Evolutionary conservation across 2,329 filamentous ascomycete species (phyloP).

Genomic region (Penicillium decumbens): DNA sequence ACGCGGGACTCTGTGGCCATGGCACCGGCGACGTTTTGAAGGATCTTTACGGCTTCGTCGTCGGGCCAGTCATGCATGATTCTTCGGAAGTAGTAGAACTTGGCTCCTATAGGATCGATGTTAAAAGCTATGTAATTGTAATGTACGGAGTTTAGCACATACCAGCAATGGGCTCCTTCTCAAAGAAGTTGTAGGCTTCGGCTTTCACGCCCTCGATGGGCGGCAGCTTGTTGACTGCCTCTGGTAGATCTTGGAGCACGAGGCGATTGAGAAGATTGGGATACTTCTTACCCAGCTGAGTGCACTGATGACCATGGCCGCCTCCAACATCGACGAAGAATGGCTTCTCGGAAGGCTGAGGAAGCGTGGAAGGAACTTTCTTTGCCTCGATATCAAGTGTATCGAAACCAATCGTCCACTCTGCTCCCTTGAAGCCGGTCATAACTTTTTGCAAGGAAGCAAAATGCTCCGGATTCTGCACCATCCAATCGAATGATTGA

Average conservation of each 20-base stretch:
- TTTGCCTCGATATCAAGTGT: constrained; percentile 17
- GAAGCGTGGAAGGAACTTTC: constrained; percentile 2
- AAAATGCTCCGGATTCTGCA: constrained; percentile 25
- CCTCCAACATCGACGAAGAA: constrained; percentile 44
- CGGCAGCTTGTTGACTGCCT: constrained; percentile 26
- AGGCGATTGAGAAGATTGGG: constrained; percentile 33
- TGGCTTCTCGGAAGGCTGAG: constrained; percentile 13
- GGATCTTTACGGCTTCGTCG: constrained; percentile 25
- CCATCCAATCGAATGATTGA: constrained; percentile 27
- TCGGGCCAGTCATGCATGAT: constrained; percentile 31
- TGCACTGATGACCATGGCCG: constrained; percentile 40
- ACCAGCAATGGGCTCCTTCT: constrained; percentile 25
- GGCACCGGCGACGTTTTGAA: constrained; percentile 27
- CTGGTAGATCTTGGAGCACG: constrained; percentile 41
- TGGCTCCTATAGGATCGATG: constrained; percentile 16
- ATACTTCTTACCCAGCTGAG: constrained; percentile 29
- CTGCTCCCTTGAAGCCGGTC: constrained; percentile 20
- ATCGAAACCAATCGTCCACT: constrained; percentile 21
- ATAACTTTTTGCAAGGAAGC: constrained; percentile 22
- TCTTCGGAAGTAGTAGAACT: constrained; percentile 28
- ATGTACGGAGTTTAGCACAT: background rate
- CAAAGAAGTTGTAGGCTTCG: constrained; percentile 17
- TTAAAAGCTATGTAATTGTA: background rate
- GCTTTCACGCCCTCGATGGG: constrained; percentile 27
- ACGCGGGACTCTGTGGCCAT: constrained; percentile 32